Evolutionary conservation across 108 stramenopile genomes (phyloP).

Genomic region (Licmophora abbreviata): DNA sequence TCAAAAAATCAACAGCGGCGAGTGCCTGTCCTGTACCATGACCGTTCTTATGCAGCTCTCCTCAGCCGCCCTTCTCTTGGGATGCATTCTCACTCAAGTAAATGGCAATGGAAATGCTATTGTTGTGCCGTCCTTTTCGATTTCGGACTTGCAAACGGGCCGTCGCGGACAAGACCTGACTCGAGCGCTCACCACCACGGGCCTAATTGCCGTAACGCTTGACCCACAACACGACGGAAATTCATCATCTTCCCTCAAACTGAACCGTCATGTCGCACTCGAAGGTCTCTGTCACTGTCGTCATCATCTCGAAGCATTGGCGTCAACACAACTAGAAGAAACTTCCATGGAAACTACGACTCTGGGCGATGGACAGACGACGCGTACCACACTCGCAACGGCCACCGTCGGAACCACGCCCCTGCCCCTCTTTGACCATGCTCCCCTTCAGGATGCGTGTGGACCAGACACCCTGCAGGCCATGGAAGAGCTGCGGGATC

Average conservation of each 20-base stretch:
- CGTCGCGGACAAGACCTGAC: constrained; percentile 11
- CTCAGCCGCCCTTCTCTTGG: no score
- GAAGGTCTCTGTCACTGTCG: constrained; percentile 24
- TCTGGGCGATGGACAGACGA: constrained; percentile 16
- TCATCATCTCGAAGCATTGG: no score
- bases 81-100: no score
- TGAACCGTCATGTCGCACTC: constrained; percentile 10
- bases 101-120: no score
- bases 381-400: constrained; percentile 37
- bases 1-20: no score
- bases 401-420: constrained; percentile 42
- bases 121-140: constrained; percentile 26
- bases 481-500: constrained; percentile 59
- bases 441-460: constrained; percentile 33
- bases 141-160: constrained; percentile 15
- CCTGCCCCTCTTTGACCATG: constrained; percentile 12
- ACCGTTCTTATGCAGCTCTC: no score
- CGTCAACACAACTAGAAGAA: no score
- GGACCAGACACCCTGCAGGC: constrained; percentile 31
- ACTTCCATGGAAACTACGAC: constrained; percentile 4
- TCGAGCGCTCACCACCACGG: constrained; percentile 16
- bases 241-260: background rate
- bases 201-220: constrained; percentile 24
- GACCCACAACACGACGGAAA: no score
- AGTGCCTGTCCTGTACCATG: no score